Base-by-base conservation (phyloP, 106 monocot genomes). In the Hemerocallis citrina region DNA sequence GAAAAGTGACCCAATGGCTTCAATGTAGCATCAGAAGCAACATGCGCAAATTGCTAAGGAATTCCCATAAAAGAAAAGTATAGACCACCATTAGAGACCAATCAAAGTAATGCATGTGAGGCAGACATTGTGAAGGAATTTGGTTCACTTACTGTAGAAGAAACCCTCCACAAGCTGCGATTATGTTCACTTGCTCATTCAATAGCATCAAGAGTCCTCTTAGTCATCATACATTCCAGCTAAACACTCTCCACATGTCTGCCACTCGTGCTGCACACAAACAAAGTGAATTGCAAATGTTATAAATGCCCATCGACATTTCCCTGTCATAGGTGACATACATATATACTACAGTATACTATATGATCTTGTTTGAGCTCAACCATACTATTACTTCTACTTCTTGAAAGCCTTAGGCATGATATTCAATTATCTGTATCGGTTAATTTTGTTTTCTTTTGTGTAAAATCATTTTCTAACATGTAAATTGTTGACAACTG, bases 151-250 rank as follows among this genome's bases (percentile, higher is more conserved):
- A 89, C 93, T 15, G 93, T 94, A 37, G 93, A 89, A 36, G 93
- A 94, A 71, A 94, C 89, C 49, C 93, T 71, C 93, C 93, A 94
- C 52, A 94, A 45, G 75, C 93, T 94, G 58, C 71, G 72, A 12
- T 77, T 85, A 48, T 85, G 72, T 56, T 71, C 55, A 28, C 63
- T 34, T 29, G 93, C 93, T 31, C 61, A 29, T 54, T 85, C 74
- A 54, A 94, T 80, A 2, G 89, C 77, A 22, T 74, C 65, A 0
- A 89, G 47, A 30, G 93, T 94, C 43, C 82, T 67, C 17, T 89
- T 69, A 44, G 72, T 85, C 10, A 94, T 94, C 93, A 60, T 94
- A 89, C 93, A 94, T 94, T 41, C 93, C 93, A 58, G 93, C 93
- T 25, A 75, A 73, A 66, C 93, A 94, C 34, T 77, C 82, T 12